Evolutionary conservation across 305 asterid species (phyloP).

Genomic region (Ruellia speciosa): DNA sequence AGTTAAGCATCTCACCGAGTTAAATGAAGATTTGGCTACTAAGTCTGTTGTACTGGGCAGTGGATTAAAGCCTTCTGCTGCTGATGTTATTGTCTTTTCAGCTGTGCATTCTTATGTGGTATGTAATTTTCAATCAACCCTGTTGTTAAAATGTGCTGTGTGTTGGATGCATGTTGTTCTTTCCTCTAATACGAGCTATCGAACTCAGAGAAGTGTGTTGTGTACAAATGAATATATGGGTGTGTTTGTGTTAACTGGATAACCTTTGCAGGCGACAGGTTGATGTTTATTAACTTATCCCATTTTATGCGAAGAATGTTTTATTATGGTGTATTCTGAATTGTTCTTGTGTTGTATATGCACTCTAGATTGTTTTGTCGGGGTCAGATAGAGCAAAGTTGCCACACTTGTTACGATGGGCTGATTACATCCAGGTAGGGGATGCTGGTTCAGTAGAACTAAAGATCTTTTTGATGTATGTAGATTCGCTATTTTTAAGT

Average conservation of each 20-base stretch:
- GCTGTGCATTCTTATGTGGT: constrained; percentile 66
- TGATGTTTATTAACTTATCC: not conserved
- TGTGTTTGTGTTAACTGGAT: too few species aligned
- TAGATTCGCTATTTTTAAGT: too few species aligned
- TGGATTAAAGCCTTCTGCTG: constrained; percentile 51
- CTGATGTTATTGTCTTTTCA: constrained; percentile 62
- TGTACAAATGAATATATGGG: too few species aligned
- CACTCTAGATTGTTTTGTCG: constrained; percentile 37
- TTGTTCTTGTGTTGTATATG: constrained; percentile 3
- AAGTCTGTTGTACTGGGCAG: constrained; percentile 56
- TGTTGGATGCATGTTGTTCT: not conserved
- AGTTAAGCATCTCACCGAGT: constrained; percentile 36
- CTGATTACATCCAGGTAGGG: constrained; percentile 76
- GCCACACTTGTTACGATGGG: constrained; percentile 81
- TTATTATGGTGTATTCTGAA: constrained; percentile 9
- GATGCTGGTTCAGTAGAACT: not conserved
- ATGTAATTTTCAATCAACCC: constrained; percentile 13
- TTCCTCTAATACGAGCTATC: not conserved
- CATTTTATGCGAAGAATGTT: not conserved
- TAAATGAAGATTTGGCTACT: constrained; percentile 59
- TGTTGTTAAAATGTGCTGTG: not conserved
- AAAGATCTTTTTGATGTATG: too few species aligned
- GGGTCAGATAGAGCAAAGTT: constrained; percentile 44
- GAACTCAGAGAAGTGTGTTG: not conserved
- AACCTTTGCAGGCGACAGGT: too few species aligned